Conservation (phyloP, 1,284 basidiomycete genomes). For the Ustilago trichophora region DNA sequence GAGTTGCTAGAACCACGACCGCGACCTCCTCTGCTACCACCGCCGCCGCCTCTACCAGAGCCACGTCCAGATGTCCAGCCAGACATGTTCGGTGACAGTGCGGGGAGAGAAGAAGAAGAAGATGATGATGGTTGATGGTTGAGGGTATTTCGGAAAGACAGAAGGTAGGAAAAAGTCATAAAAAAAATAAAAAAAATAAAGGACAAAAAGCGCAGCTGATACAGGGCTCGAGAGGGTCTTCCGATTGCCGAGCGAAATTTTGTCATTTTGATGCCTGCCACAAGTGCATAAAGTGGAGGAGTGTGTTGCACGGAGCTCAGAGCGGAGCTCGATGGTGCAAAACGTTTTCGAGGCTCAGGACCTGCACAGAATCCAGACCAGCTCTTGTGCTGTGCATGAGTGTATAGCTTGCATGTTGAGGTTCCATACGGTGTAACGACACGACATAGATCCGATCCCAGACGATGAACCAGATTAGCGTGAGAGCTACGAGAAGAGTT, state of each 20-base stretch:
- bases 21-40: conserved; percentile 13
- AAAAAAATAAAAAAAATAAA: not conserved
- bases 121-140: not conserved
- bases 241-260: conserved; percentile 22
- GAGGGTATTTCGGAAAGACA: not conserved
- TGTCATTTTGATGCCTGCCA: too few species aligned
- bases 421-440: too few species aligned
- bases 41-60: conserved; percentile 8
- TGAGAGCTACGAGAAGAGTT: too few species aligned
- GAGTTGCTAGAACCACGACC: conserved; percentile 1
- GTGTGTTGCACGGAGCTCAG: too few species aligned
- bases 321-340: too few species aligned
- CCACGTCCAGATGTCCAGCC: conserved; percentile 1
- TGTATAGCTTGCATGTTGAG: too few species aligned
- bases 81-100: conserved; percentile 9
- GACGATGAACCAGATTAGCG: too few species aligned
- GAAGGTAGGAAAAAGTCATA: not conserved
- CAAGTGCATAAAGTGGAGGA: conserved; percentile 4
- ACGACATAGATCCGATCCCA: too few species aligned
- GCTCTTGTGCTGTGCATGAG: too few species aligned
- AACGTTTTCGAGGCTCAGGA: too few species aligned
- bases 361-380: too few species aligned
- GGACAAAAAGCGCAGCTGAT: not conserved
- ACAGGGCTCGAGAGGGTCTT: conserved; percentile 14
- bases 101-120: not conserved